Base-by-base conservation (phyloP, 2,329 filamentous ascomycete genomes). In the Plenodomus lindquistii region DNA sequence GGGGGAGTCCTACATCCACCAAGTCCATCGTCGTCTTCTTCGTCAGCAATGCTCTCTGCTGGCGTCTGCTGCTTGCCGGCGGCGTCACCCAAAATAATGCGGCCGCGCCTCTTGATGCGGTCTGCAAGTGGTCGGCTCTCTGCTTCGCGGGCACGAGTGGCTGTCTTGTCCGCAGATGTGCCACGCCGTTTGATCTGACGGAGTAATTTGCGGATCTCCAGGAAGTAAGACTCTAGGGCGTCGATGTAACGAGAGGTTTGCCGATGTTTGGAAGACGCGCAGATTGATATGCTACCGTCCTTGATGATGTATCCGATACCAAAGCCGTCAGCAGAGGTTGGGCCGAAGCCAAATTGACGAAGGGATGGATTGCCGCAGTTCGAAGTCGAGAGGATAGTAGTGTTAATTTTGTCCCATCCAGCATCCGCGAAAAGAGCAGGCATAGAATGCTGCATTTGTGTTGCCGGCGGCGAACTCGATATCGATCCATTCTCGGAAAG, bases 281-380 rank as follows among this genome's bases (percentile, higher is more conserved):
- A 97, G 53, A 99, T 93, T 39, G 87, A 91, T 52, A 97, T 89
- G 40, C 85, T 83, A 43, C 94, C 89, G 59, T 95, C 91, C 74
- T 99, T 99, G 81, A 99, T 97, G 65, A 99, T 97, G 76, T 99
- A 99, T 2, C 94, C 94, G 46, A 99, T 97, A 22, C 94, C 94
- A 67, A 97, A 97, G 0, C 94, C 94, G 58, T 97, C 91, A 2
- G 86, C 93, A 0, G 89, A 93, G 0, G 93, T 96, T 1, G 94
- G 94, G 0, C 94, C 94, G 69, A 99, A 99, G 3, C 94, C 94
- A 64, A 99, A 99, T 63, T 97, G 93, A 2, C 94, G 86, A 16
- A 99, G 84, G 0, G 88, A 91, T 0, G 94, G 94, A 73, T 97
- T 99, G 50, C 94, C 94, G 73, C 94, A 99, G 78, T 99, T 99